Base-by-base conservation (phyloP, 2,329 filamentous ascomycete species). In the Erysiphe pulchra region DNA sequence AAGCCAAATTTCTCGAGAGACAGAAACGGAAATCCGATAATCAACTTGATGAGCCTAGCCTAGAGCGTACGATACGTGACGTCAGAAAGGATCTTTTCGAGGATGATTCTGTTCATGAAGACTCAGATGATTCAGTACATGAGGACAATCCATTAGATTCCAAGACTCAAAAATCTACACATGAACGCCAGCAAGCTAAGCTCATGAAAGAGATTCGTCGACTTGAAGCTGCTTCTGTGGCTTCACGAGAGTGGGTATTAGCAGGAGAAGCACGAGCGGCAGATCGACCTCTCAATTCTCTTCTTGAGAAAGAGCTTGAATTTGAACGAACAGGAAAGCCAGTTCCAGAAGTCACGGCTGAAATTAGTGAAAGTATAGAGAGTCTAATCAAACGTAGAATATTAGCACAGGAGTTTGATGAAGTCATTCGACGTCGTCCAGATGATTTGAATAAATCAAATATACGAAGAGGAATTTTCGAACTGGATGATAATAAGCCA, bases 291-390 rank as follows among this genome's bases (percentile, higher is more conserved):
- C 59, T 84, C 46, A 95, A 98, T 64, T 94, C 87, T 0, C 70
- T 98, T 2, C 73, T 98, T 1, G 86, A 95, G 58, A 76, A 95
- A 63, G 85, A 95, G 55, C 71, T 98, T 24, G 87, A 95, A 52
- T 98, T 95, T 57, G 90, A 98, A 63, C 77, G 92, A 55, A 75
- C 83, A 18, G 90, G 90, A 56, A 98, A 95, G 60, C 87, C 90
- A 0, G 80, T 95, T 0, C 84, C 87, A 1, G 81, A 95, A 49
- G 85, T 94, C 59, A 95, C 90, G 0, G 78, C 82, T 38, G 86
- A 94, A 60, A 70, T 92, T 37, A 92, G 77, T 46, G 86, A 94
- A 60, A 77, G 77, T 54, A 92, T 98, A 47, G 90, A 98, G 62
- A 79, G 82, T 32, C 71, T 98, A 48, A 86, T 98, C 65, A 95